Evolutionary conservation across 2,329 filamentous ascomycete species (phyloP).

Genomic region (Sarocladium strictum): DNA sequence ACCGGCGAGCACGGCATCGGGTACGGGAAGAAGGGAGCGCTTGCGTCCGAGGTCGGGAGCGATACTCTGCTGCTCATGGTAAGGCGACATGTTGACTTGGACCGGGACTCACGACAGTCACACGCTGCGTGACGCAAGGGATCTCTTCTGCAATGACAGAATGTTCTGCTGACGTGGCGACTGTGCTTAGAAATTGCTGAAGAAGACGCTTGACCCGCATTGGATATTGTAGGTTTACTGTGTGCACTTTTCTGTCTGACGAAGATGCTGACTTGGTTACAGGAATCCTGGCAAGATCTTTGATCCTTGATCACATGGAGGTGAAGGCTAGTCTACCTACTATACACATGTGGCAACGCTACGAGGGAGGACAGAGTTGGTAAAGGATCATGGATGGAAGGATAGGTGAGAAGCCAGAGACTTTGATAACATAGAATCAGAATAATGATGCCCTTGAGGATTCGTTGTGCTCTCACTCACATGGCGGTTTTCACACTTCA

Average conservation of each 20-base stretch:
- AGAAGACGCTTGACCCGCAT: slow-evolving; percentile 7
- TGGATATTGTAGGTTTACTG: slow-evolving; percentile 5
- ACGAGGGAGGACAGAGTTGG: too few species aligned
- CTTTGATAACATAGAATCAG: too few species aligned
- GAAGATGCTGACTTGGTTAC: slow-evolving; percentile 32
- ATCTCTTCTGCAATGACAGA: too few species aligned
- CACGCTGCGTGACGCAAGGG: too few species aligned
- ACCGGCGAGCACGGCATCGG: slow-evolving; percentile 79
- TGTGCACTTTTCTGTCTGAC: neutral
- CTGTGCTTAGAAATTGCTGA: slow-evolving; percentile 3
- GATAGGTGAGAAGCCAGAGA: too few species aligned
- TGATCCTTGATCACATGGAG: neutral
- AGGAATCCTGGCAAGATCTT: slow-evolving; percentile 14
- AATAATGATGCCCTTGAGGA: too few species aligned
- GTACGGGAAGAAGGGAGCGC: slow-evolving; percentile 67
- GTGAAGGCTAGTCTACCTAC: neutral
- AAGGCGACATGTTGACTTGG: slow-evolving; percentile 2
- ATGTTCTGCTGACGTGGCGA: slow-evolving; percentile 11
- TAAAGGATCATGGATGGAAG: too few species aligned
- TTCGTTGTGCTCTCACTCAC: too few species aligned
- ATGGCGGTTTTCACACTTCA: too few species aligned
- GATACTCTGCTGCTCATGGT: slow-evolving; percentile 69
- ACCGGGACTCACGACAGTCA: too few species aligned
- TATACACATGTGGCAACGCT: too few species aligned
- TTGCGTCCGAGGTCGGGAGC: slow-evolving; percentile 65